Evolutionary conservation across 2,329 filamentous ascomycete species (phyloP).

Genomic region (Thermothelomyces thermophilus): DNA sequence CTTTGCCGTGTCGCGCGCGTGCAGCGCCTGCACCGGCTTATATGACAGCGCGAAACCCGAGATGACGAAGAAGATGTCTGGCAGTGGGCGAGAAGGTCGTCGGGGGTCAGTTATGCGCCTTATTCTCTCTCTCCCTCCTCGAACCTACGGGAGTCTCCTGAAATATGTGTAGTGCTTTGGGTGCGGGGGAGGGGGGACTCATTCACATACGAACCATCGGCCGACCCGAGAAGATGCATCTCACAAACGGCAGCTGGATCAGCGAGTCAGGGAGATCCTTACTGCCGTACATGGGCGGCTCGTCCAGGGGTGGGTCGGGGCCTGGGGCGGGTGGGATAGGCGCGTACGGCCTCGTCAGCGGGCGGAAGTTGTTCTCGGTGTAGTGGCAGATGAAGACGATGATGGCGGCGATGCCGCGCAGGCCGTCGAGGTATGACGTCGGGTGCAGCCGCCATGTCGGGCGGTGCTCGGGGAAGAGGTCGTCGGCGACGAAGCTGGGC

Average conservation of each 20-base stretch:
- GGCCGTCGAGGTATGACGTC: constrained; percentile 43
- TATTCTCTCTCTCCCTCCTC: too few relatives aligned
- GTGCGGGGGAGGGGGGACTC: too few relatives aligned
- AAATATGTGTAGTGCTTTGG: too few relatives aligned
- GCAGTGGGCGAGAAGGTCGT: too few relatives aligned
- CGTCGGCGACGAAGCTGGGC: constrained; percentile 31
- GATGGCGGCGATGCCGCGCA: constrained; percentile 43
- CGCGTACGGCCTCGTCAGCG: constrained; percentile 31
- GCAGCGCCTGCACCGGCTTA: constrained; percentile 38
- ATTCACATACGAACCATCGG: constrained; percentile 37
- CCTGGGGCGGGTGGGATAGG: constrained; percentile 24
- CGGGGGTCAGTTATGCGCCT: too few relatives aligned
- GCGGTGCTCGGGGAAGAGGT: constrained; percentile 28
- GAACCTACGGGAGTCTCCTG: too few relatives aligned
- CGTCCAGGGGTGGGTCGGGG: constrained; percentile 28
- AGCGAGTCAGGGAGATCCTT: constrained; percentile 20
- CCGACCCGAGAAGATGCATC: constrained; percentile 38
- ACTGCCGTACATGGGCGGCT: constrained; percentile 13
- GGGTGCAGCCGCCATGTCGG: constrained; percentile 30
- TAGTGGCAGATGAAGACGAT: constrained; percentile 44
- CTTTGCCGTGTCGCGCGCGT: constrained; percentile 32
- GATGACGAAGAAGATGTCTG: constrained; percentile 42
- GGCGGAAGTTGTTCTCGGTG: constrained; percentile 35
- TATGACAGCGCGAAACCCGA: constrained; percentile 43
- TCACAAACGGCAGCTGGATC: constrained; percentile 40